These are phyloP conservation scores for Trametes elegans DNA, from an alignment of 768 basidiomycete genomes.

Conservation along the genomic window DNA sequence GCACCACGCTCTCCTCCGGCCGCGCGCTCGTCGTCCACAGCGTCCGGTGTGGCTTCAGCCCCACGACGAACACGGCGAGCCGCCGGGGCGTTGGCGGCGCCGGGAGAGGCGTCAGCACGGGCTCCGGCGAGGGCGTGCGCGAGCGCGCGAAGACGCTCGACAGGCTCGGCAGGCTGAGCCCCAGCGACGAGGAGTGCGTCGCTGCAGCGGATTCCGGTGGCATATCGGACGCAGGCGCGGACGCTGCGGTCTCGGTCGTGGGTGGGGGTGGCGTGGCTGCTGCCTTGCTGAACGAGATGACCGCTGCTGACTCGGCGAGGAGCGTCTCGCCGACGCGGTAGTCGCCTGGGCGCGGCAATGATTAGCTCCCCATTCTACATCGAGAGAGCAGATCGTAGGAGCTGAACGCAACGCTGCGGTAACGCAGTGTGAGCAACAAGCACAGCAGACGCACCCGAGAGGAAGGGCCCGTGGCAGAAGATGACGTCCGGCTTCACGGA, in stretches of 20 bases:
- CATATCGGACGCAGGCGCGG: no score
- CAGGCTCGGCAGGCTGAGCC: conserved; percentile 36
- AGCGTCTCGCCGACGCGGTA: conserved; percentile 58
- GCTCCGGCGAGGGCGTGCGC: conserved; percentile 51
- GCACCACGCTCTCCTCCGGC: conserved; percentile 60
- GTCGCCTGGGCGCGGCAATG: conserved; percentile 52
- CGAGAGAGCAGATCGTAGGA: no score
- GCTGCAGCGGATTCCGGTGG: conserved; percentile 3
- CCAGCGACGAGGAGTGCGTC: conserved; percentile 27
- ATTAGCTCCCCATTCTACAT: no score
- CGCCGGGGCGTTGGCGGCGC: conserved; percentile 47
- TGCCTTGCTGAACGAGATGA: conserved; percentile 42
- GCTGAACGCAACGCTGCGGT: no score
- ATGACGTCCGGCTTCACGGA: conserved; percentile 63
- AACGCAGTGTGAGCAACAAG: no score
- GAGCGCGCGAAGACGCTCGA: conserved; percentile 46
- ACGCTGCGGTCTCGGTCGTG: no score
- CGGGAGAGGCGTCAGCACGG: conserved; percentile 41
- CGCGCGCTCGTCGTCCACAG: conserved; percentile 60
- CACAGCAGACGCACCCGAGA: conserved; percentile 44
- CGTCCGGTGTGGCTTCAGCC: conserved; percentile 58
- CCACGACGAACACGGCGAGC: conserved; percentile 55
- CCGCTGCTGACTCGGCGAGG: conserved; percentile 53
- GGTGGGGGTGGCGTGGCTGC: conserved; percentile 20
- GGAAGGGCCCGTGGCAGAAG: conserved; percentile 65